phyloP scores from a whole-genome alignment of 352 stramenopile species.

The Blastocystis sp. region DNA sequence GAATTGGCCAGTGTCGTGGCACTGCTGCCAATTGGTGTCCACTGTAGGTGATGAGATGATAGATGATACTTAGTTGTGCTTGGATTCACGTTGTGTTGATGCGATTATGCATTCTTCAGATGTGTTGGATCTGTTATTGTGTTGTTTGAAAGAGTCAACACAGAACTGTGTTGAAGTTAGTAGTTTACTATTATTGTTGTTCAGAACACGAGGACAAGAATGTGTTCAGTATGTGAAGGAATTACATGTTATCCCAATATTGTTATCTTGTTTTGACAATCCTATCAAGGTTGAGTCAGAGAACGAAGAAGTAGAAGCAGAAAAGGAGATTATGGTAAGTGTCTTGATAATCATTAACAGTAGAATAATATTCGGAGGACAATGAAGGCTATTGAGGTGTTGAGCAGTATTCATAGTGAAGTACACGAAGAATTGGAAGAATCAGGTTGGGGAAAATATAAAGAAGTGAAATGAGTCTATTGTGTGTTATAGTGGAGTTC shows the following conservation, averaged over 20 bases:
- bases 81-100: neutral
- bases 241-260: neutral
- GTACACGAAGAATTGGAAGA: neutral
- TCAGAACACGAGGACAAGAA: neutral
- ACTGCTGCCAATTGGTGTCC: slow-evolving; percentile 4
- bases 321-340: neutral
- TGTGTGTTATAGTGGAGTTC: neutral
- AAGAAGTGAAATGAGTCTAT: neutral
- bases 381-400: slow-evolving; percentile 2
- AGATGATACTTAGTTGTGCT: neutral
- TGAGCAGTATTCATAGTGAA: slow-evolving; percentile 33
- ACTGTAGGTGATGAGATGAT: neutral
- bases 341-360: neutral
- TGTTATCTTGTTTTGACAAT: slow-evolving; percentile 14
- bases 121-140: neutral
- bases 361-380: slow-evolving; percentile 3
- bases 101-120: neutral
- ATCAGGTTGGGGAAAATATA: neutral
- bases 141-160: neutral
- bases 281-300: neutral
- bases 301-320: neutral
- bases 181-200: neutral
- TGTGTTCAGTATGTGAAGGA: slow-evolving; percentile 16
- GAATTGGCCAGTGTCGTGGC: neutral
- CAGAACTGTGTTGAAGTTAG: neutral